Evolutionary conservation across 2,329 filamentous ascomycete species (phyloP).

Genomic region (Calonectria pteridis): DNA sequence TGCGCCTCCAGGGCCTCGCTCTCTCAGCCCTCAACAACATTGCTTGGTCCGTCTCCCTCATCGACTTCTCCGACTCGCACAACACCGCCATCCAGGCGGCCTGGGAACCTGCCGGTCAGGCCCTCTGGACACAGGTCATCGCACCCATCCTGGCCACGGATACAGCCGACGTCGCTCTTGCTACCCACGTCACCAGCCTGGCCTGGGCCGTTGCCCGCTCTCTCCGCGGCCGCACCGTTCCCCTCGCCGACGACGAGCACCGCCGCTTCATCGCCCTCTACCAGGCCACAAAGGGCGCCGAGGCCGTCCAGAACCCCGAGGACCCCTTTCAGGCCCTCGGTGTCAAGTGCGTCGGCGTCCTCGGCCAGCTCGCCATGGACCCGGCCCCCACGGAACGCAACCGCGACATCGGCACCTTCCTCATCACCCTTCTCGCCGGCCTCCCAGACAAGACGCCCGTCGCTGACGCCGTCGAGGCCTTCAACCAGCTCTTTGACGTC

Average conservation of each 20-base stretch:
- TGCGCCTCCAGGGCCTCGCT: conserved; percentile 64
- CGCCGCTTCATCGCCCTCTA: conserved; percentile 75
- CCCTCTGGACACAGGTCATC: conserved; percentile 70
- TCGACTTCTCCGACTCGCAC: conserved; percentile 68
- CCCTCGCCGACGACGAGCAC: conserved; percentile 66
- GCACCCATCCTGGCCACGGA: conserved; percentile 69
- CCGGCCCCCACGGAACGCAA: conserved; percentile 67
- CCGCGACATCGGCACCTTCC: conserved; percentile 73
- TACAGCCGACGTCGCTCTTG: conserved; percentile 71
- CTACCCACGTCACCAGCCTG: conserved; percentile 73
- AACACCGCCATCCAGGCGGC: conserved; percentile 64
- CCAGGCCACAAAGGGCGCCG: conserved; percentile 64
- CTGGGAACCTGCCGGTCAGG: conserved; percentile 66
- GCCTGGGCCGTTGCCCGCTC: conserved; percentile 74
- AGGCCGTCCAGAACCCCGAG: conserved; percentile 45
- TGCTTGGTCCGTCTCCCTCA: conserved; percentile 73
- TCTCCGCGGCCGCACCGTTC: conserved; percentile 60
- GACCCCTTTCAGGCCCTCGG: conserved; percentile 73
- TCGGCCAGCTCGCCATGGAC: conserved; percentile 72
- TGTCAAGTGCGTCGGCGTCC: conserved; percentile 75
- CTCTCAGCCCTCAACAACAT: conserved; percentile 75
- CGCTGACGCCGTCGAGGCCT: conserved; percentile 72
- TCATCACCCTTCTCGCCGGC: conserved; percentile 66
- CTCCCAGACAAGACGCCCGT: conserved; percentile 63
- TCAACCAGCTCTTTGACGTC: conserved; percentile 76